phyloP scores from a whole-genome alignment of 345 rosid species.

The Syzygium oleosum region DNA sequence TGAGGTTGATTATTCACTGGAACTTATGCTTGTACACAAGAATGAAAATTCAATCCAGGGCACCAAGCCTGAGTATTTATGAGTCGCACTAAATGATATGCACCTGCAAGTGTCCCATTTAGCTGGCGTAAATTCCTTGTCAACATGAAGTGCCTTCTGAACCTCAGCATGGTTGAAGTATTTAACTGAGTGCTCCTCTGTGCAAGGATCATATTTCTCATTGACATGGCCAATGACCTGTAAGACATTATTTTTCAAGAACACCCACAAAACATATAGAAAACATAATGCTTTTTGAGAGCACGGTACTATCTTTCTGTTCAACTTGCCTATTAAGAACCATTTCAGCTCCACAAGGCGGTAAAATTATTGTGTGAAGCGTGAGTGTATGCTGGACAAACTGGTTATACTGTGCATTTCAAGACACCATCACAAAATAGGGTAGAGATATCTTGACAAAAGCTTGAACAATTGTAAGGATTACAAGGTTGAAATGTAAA shows the following conservation, averaged over 20 bases:
- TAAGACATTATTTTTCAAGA: not conserved
- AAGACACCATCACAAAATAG: not conserved
- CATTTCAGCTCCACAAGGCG: not conserved
- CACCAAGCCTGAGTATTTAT: not conserved
- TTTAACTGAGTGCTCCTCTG: slow-evolving; percentile 64
- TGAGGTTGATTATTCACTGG: not conserved
- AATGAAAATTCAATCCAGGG: not conserved
- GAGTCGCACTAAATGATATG: not conserved
- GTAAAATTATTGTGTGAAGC: not conserved
- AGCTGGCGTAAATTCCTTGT: slow-evolving; percentile 47
- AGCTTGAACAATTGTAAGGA: not conserved
- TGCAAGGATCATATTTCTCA: slow-evolving; percentile 90
- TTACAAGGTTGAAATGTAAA: not conserved
- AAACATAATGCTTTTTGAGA: not conserved
- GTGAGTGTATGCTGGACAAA: not conserved
- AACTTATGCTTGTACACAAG: not conserved
- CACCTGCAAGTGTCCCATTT: slow-evolving; percentile 97
- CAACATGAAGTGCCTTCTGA: slow-evolving; percentile 71
- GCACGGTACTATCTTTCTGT: not conserved
- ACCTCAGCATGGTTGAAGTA: slow-evolving; percentile 87
- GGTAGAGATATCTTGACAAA: not conserved
- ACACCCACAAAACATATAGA: not conserved
- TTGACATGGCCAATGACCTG: slow-evolving; percentile 52
- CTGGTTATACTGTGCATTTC: not conserved
- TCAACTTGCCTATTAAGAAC: not conserved